Base-by-base conservation (phyloP, 495 filamentous ascomycete genomes). In the Bacidia gigantensis region DNA sequence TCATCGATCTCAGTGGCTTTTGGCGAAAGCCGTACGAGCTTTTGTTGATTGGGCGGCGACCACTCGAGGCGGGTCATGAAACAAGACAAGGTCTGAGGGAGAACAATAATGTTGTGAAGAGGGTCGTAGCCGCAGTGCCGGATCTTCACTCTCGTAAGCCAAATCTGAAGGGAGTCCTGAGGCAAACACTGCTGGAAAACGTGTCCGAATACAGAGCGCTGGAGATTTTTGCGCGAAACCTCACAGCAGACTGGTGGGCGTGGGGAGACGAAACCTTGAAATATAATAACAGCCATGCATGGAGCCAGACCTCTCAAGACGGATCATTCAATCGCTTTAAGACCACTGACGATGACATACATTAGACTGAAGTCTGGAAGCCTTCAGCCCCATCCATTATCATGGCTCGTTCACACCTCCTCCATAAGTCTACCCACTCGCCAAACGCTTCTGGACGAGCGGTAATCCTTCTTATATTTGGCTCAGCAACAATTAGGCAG, bases 71-170 rank as follows among this genome's bases (percentile, higher is more conserved):
- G 38, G 42, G 45, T 57, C 14, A 56, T 45, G 17, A 38, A 14
- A 3, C 50, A 23, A 3, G 17, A n/a, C 50, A 47, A 2, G 2
- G n/a, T 26, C 26, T 5, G 14, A 26, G n/a, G 24, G 42, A 55
- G 25, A 35, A 11, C 45, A 21, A 17, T 11, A 35, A 35, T 35
- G 39, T 78, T 12, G 64, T 63, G 23, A 71, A 67, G 49, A 72
- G 77, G 62, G 75, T 87, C 10, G 77, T 97, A 49, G 68, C 87
- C 5, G 81, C 78, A 11, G 90, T 94, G 23, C 89, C 90, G 2
- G 90, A 96, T 67, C 54, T 92, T 23, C 92, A 98, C 68, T 96
- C 90, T 1, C 72, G 89, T 49, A 98, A 98, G 62, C 92, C 90
- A 20, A 81, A 77, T 54, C 56, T 87, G 48, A 81, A 77, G 58